phyloP scores from a whole-genome alignment of 208 protist genomes.

The Wallacemonas collosoma region DNA sequence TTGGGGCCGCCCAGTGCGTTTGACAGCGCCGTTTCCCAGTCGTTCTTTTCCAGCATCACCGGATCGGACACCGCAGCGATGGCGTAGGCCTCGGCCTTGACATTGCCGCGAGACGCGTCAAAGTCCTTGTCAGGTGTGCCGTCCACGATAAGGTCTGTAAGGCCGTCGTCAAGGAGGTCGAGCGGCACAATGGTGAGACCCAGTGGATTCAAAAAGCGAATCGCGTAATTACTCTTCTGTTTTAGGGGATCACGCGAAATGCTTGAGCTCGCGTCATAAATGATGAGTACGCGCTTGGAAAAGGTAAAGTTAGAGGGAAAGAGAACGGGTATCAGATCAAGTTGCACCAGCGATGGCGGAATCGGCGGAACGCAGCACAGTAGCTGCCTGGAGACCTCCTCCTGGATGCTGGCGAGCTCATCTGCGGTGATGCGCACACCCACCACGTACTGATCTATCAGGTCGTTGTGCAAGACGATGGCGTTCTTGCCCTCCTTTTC shows the following conservation, averaged over 20 bases:
- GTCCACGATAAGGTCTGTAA: slow-evolving; percentile 17
- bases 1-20: slow-evolving; percentile 31
- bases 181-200: slow-evolving; percentile 59
- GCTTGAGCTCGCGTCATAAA: slow-evolving; percentile 36
- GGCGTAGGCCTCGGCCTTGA: slow-evolving; percentile 44
- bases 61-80: slow-evolving; percentile 41
- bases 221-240: slow-evolving; percentile 65
- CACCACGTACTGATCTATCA: slow-evolving; percentile 70
- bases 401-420: slow-evolving; percentile 50
- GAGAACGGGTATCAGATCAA: slow-evolving; percentile 51
- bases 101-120: slow-evolving; percentile 5
- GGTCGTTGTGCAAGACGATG: slow-evolving; percentile 58
- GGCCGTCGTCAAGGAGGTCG: slow-evolving; percentile 32
- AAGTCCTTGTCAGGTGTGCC: slow-evolving; percentile 5
- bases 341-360: slow-evolving; percentile 38
- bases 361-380: slow-evolving; percentile 67
- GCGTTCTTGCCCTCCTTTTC: slow-evolving; percentile 43
- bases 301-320: slow-evolving; percentile 48
- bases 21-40: slow-evolving; percentile 40
- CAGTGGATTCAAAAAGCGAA: slow-evolving; percentile 49
- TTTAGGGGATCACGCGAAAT: slow-evolving; percentile 43
- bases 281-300: slow-evolving; percentile 41
- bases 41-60: slow-evolving; percentile 19
- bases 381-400: slow-evolving; percentile 52
- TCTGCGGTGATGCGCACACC: slow-evolving; percentile 40